Conservation (phyloP, 495 filamentous ascomycete species). For the Rusavskia elegans region DNA sequence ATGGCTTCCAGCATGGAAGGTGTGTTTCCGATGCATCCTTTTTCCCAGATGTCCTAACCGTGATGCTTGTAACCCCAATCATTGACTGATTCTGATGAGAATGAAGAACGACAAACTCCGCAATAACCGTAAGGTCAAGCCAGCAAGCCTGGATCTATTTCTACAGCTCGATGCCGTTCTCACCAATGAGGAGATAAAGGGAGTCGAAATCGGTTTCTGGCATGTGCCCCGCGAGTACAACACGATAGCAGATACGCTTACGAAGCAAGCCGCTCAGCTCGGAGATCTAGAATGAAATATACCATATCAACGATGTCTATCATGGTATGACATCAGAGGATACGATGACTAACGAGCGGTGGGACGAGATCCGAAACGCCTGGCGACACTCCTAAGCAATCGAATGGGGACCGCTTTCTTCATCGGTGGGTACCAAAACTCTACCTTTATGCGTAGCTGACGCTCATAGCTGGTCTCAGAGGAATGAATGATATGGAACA, state of each 20-base stretch:
- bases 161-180: slow-evolving; percentile 22
- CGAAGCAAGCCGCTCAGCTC: slow-evolving; percentile 17
- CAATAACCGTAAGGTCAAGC: slow-evolving; percentile 8
- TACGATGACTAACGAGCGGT: too few species aligned
- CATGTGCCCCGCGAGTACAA: slow-evolving; percentile 25
- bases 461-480: too few species aligned
- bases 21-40: not conserved
- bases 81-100: not conserved
- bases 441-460: too few species aligned
- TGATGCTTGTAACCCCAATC: too few species aligned
- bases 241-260: slow-evolving; percentile 21
- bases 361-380: too few species aligned
- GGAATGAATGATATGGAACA: too few species aligned
- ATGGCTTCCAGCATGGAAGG: slow-evolving; percentile 14
- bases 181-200: slow-evolving; percentile 10
- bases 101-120: slow-evolving; percentile 20
- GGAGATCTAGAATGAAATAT: not conserved
- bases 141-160: slow-evolving; percentile 30
- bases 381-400: too few species aligned
- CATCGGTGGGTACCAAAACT: too few species aligned
- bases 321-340: too few species aligned
- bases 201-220: slow-evolving; percentile 26
- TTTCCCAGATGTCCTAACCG: not conserved
- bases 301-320: too few species aligned
- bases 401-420: too few species aligned